Conservation (phyloP, 2,329 filamentous ascomycete genomes). For the Cladosporium sp. region DNA sequence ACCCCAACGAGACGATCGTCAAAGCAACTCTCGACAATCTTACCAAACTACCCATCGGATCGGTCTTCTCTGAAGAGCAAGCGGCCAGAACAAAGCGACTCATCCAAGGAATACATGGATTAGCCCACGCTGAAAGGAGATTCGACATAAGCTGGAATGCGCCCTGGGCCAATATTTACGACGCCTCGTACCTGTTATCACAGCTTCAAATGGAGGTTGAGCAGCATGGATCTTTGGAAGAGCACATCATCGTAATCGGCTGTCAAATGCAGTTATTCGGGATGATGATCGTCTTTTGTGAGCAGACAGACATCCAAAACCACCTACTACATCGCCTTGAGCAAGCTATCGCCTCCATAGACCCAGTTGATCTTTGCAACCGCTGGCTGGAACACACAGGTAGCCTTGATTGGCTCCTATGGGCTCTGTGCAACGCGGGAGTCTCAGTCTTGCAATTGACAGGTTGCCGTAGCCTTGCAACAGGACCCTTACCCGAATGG, state of each 20-base stretch:
- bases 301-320: not conserved
- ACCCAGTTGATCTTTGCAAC: not conserved
- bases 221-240: not conserved
- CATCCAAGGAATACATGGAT: not conserved
- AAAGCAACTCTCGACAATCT: not conserved
- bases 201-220: not conserved
- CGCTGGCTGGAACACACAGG: not conserved
- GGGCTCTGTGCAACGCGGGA: not conserved
- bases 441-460: not conserved
- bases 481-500: not conserved
- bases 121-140: not conserved
- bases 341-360: not conserved
- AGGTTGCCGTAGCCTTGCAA: not conserved
- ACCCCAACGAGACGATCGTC: conserved; percentile 1
- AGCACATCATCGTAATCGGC: not conserved
- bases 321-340: not conserved
- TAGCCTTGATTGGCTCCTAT: conserved; percentile 3
- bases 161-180: conserved; percentile 1
- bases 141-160: not conserved
- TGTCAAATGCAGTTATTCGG: conserved; percentile 8
- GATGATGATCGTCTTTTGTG: not conserved
- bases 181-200: not conserved
- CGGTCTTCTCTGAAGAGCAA: not conserved
- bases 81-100: not conserved
- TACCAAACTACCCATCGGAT: not conserved